Evolutionary conservation across 352 stramenopile genomes (phyloP), one percentile per base, ranked within the genome.

Genomic region (Phytophthora megakarya): DNA sequence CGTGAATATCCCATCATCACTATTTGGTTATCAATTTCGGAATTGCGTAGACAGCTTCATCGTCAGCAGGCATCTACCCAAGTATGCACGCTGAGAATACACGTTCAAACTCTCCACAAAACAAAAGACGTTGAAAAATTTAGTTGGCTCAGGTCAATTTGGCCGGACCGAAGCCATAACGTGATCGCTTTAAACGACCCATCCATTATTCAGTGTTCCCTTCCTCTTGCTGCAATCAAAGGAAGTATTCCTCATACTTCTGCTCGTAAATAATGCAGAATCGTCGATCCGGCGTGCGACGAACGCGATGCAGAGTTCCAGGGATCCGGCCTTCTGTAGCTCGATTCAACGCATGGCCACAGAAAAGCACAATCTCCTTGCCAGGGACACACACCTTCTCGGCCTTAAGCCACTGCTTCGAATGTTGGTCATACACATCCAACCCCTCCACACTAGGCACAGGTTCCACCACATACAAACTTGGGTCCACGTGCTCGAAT

Each of bases 231-330:
- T 2, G 16, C 11, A 40, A 16, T 77, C 45, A 81, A 42, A 74
- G 47, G 55, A 82, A 86, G 48, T 78, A 86, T 16, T 80, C 67
- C 43, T 81, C 72, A 46, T 88, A 88, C 51, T 88, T 88, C 59
- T 88, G 78, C 67, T 88, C 78, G 42, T 86, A 88, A 33, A 88
- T 80, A 50, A 88, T 76, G 62, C 78, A 88, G 54, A 84, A 86
- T 23, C 78, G 69, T 15, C 62, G 50, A 26, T 77, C 64, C 12
- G 61, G 59, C 16, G 63, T 79, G 35, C 73, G 73, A 38, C 73
- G 72, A 43, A 88, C 78, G 33, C 78, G 76, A 57, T 88, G 78
- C 33, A 85, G 55, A 13, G 78, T 85, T 51, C 78, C 78, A 32
- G 67, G 64, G 22, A 88, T 81, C 12, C 76, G 78, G 15, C 74